A percentile compares a stretch with the other conserved stretches of the same genome.
phyloP scores from a whole-genome alignment of 116 monocot genomes.

The Phalaenopsis hybrid region DNA sequence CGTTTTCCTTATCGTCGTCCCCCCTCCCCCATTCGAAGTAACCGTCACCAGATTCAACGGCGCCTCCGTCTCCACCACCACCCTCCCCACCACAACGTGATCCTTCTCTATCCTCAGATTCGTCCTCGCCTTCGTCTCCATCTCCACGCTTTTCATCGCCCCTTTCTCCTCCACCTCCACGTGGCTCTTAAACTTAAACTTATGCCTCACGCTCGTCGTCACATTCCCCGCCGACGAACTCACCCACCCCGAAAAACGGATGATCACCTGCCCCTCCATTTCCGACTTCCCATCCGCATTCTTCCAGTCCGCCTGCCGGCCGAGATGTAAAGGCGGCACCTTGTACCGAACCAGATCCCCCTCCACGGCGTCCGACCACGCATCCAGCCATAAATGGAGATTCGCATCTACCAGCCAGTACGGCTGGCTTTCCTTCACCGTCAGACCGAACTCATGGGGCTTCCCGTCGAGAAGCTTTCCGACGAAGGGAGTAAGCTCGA shows the following conservation, averaged over 20 bases:
- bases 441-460: slow-evolving; percentile 20
- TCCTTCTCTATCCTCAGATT: slow-evolving; percentile 24
- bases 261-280: slow-evolving; percentile 19
- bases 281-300: slow-evolving; percentile 27
- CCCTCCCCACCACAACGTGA: slow-evolving; percentile 12
- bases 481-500: slow-evolving; percentile 24
- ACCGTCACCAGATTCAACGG: slow-evolving; percentile 19
- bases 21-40: slow-evolving; percentile 26
- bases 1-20: slow-evolving; percentile 15
- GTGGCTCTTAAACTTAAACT: slow-evolving; percentile 18
- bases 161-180: slow-evolving; percentile 22
- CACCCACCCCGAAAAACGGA: slow-evolving; percentile 21
- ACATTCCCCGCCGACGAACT: slow-evolving; percentile 22
- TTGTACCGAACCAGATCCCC: slow-evolving; percentile 22
- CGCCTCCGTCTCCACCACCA: slow-evolving; percentile 15
- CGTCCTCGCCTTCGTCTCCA: slow-evolving; percentile 22
- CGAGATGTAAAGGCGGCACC: slow-evolving; percentile 17
- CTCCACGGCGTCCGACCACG: slow-evolving; percentile 21
- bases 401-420: slow-evolving; percentile 25
- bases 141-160: slow-evolving; percentile 2
- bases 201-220: slow-evolving; percentile 11
- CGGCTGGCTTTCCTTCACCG: slow-evolving; percentile 18
- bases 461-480: slow-evolving; percentile 19
- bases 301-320: slow-evolving; percentile 28
- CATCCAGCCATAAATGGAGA: slow-evolving; percentile 23